Conservation (phyloP, 257 asterid species). For the Jacaranda mimosifolia region DNA sequence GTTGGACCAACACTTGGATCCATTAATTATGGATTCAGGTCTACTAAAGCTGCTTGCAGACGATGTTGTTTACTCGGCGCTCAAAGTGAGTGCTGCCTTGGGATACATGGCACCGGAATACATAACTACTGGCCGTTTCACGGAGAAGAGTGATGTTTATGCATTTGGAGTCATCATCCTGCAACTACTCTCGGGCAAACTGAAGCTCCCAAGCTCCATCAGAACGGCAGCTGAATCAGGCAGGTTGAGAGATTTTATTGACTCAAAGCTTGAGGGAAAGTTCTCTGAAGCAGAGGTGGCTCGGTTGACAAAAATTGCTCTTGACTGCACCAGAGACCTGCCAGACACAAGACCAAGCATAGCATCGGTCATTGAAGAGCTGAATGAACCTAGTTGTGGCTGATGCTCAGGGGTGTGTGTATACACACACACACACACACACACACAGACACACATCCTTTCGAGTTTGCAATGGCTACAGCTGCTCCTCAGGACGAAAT, state of each 20-base stretch:
- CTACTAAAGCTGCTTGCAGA: slow-evolving; percentile 88
- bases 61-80: slow-evolving; percentile 91
- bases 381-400: slow-evolving; percentile 36
- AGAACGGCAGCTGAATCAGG: slow-evolving; percentile 78
- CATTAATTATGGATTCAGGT: slow-evolving; percentile 81
- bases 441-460: too few relatives aligned
- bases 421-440: too few relatives aligned
- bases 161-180: slow-evolving; percentile 94
- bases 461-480: background rate
- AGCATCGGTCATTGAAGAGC: slow-evolving; percentile 60
- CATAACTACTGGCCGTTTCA: slow-evolving; percentile 28
- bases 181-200: slow-evolving; percentile 78
- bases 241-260: slow-evolving; percentile 56
- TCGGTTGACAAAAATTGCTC: slow-evolving; percentile 60
- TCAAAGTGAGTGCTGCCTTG: slow-evolving; percentile 93
- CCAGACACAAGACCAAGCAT: slow-evolving; percentile 80
- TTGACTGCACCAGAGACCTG: slow-evolving; percentile 71
- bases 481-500: background rate
- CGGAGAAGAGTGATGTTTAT: slow-evolving; percentile 92
- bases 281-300: slow-evolving; percentile 58
- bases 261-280: slow-evolving; percentile 58
- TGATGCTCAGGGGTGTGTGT: background rate
- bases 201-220: slow-evolving; percentile 53
- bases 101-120: slow-evolving; percentile 99
- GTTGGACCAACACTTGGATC: slow-evolving; percentile 63